These are phyloP conservation scores for Leptographium galeiforme DNA, from an alignment of 2,329 filamentous ascomycete species.

Conservation along the genomic window DNA sequence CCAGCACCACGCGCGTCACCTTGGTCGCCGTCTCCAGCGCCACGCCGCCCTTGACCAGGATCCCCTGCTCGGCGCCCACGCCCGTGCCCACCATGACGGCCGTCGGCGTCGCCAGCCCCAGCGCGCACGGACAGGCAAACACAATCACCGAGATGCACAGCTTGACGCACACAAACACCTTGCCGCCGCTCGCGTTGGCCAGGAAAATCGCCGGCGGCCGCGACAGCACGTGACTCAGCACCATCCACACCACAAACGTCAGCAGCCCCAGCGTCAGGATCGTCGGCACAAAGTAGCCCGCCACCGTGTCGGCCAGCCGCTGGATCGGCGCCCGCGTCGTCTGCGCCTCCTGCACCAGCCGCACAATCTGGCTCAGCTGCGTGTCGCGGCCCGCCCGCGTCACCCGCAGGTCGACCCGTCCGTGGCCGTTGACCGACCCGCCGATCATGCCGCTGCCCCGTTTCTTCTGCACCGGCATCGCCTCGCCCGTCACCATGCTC, in stretches of 20 bases:
- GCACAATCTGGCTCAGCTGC: slow-evolving; percentile 94
- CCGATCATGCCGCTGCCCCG: slow-evolving; percentile 72
- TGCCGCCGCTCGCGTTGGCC: slow-evolving; percentile 68
- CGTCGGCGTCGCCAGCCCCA: slow-evolving; percentile 91
- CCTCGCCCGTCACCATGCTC: slow-evolving; percentile 97
- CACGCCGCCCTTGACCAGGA: slow-evolving; percentile 93
- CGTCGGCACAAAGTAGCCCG: slow-evolving; percentile 84
- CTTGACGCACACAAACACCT: slow-evolving; percentile 92
- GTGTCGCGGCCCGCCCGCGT: slow-evolving; percentile 88
- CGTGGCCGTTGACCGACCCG: slow-evolving; percentile 89
- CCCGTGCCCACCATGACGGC: slow-evolving; percentile 99
- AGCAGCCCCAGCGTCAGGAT: slow-evolving; percentile 73
- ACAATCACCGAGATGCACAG: slow-evolving; percentile 98
- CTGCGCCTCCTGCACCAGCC: slow-evolving; percentile 94
- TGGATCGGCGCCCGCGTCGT: slow-evolving; percentile 91
- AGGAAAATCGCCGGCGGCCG: slow-evolving; percentile 84
- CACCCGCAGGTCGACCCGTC: slow-evolving; percentile 82
- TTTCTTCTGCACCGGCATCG: slow-evolving; percentile 85
- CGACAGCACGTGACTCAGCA: slow-evolving; percentile 72
- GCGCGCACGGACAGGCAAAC: slow-evolving; percentile 90
- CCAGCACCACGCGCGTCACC: slow-evolving; percentile 78
- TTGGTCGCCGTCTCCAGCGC: slow-evolving; percentile 84
- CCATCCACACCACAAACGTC: slow-evolving; percentile 89
- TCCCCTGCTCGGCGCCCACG: slow-evolving; percentile 86
- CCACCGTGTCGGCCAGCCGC: slow-evolving; percentile 76